Evolutionary conservation across 495 filamentous ascomycete species (phyloP).

Genomic region (Penicillium pulvis): DNA sequence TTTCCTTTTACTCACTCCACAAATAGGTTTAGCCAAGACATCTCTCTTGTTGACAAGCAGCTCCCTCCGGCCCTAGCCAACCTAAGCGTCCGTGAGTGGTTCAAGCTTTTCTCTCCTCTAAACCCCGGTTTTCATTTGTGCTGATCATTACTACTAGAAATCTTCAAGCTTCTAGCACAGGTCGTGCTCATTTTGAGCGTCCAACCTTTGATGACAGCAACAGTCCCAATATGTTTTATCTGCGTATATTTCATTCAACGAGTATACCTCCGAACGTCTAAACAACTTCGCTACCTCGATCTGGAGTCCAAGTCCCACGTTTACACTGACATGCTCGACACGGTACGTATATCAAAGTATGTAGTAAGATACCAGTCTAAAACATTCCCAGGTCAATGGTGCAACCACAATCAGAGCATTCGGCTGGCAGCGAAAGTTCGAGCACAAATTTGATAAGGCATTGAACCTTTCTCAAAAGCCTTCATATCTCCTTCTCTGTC

Average conservation of each 20-base stretch:
- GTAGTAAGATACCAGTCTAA: not conserved
- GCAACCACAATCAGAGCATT: conserved; percentile 53
- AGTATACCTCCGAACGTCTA: conserved; percentile 22
- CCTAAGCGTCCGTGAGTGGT: conserved; percentile 24
- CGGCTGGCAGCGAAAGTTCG: conserved; percentile 38
- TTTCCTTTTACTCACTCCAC: not conserved
- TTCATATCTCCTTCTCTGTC: conserved; percentile 53
- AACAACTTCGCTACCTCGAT: conserved; percentile 23
- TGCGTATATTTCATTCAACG: conserved; percentile 20
- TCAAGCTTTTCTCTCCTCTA: too few relatives aligned
- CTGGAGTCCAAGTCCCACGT: conserved; percentile 41
- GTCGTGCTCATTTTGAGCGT: conserved; percentile 31
- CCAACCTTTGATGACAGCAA: conserved; percentile 11
- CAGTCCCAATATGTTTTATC: conserved; percentile 13
- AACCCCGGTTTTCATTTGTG: not conserved
- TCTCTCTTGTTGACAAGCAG: conserved; percentile 29
- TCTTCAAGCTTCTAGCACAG: conserved; percentile 29
- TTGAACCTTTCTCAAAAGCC: conserved; percentile 34
- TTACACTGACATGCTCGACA: conserved; percentile 49
- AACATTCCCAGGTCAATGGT: conserved; percentile 31
- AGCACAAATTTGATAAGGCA: conserved; percentile 12
- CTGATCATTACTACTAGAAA: conserved; percentile 13
- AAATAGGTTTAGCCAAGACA: conserved; percentile 47
- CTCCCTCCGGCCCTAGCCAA: conserved; percentile 27
- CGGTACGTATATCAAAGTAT: conserved; percentile 17